Evolutionary conservation across 192 early-diverging fungal genomes (phyloP).

Genomic region (Coemansia pectinata): DNA sequence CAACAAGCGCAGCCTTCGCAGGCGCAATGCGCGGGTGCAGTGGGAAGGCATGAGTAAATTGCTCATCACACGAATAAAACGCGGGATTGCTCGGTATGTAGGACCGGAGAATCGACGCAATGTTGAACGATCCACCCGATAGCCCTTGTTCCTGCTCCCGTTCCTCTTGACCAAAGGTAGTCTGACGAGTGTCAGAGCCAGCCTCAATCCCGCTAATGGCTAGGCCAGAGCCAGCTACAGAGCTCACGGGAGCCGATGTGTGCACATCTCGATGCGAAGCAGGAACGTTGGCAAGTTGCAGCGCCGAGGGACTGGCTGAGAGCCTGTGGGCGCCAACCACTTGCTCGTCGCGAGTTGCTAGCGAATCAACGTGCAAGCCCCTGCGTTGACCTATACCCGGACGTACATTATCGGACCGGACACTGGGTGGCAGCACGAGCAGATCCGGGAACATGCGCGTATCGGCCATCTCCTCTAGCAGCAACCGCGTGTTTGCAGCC

Average conservation of each 20-base stretch:
- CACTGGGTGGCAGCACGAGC: conserved; percentile 28
- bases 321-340: not conserved
- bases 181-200: not conserved
- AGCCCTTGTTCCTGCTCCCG: not conserved
- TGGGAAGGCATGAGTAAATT: conserved; percentile 38
- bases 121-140: conserved; percentile 22
- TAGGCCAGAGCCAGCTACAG: conserved; percentile 3
- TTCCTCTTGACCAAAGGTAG: not conserved
- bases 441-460: conserved; percentile 40
- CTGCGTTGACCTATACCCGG: not conserved
- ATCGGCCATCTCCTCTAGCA: conserved; percentile 54
- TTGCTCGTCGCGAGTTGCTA: conserved; percentile 24
- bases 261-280: not conserved
- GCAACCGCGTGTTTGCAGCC: conserved; percentile 50
- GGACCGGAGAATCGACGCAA: conserved; percentile 41
- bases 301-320: conserved; percentile 12
- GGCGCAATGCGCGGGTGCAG: conserved; percentile 45
- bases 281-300: not conserved
- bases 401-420: too few relatives aligned
- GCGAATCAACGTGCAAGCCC: conserved; percentile 10
- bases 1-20: conserved; percentile 28
- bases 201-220: not conserved
- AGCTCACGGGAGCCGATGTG: not conserved
- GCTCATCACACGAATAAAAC: conserved; percentile 40
- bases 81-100: conserved; percentile 36